Base-by-base conservation (phyloP, 306 rosid genomes). In the Quercus mongolica region DNA sequence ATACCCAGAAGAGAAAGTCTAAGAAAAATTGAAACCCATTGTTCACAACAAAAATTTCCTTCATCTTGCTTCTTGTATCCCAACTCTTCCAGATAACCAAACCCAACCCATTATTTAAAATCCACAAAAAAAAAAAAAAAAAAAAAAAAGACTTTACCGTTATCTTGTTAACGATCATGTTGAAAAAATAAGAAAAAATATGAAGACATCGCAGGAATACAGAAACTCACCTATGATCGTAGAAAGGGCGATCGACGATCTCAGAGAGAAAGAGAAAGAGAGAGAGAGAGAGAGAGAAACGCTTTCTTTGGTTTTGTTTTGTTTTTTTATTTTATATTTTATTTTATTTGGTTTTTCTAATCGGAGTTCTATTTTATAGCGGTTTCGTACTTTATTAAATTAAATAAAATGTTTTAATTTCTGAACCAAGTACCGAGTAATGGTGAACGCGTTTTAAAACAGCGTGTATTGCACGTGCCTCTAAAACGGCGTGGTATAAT, bases 171-270 rank as follows among this genome's bases (percentile, higher is more conserved):
- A 18, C 49, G 71, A 65, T 65, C 71, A 65, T 10, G 52, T 35
- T 68, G 52, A 68, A 68, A 35, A 33, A 33, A 35, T 8, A 35
- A 35, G 26, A 33, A 20, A 68, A 38, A 28, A 5, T 17, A 49
- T 12, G 14, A 30, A n/a, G 21, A 30, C 17, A 28, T 64, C 70
- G 46, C 44, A 64, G 46, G 44, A 13, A 64, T 30, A 30, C 20
- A 33, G 46, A 33, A 30, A 68, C 72, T 68, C 52, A 68, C 72
- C 19, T 35, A 21, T 5, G 21, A 35, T 68, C 28, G 28, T 35
- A n/a, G 72, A 68, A 49, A 68, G 23, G 52, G 72, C 72, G 72
- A 68, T 68, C 72, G 21, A 19, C 52, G 72, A 68, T 68, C 72
- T 19, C 72, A 2, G 20, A 33, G 26, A 31, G 71, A 65, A 2